Percentiles rank a stretch among this genome's conserved stretches.
phyloP scores from a whole-genome alignment of 129 eudicot genomes.

The Arctium minus region DNA sequence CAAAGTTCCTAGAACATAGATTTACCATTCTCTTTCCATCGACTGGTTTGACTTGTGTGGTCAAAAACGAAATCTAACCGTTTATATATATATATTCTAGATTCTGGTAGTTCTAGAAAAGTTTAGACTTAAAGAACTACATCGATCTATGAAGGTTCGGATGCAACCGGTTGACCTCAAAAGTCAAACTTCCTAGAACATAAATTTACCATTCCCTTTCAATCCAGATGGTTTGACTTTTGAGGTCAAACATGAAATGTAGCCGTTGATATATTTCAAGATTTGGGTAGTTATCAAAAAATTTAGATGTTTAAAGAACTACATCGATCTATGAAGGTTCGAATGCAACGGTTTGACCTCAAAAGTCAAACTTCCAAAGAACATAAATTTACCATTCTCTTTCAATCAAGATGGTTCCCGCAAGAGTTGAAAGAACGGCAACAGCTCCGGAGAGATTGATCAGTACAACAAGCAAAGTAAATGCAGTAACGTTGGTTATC shows the following conservation, averaged over 20 bases:
- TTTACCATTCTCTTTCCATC: slow-evolving; percentile 89
- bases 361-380: neutral
- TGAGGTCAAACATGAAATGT: neutral
- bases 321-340: neutral
- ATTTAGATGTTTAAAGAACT: neutral
- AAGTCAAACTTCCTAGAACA: neutral
- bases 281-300: neutral
- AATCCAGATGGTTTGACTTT: slow-evolving; percentile 39
- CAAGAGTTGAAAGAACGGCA: slow-evolving; percentile 90
- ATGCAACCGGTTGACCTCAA: neutral
- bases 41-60: slow-evolving; percentile 21
- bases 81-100: neutral
- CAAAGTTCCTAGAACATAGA: neutral
- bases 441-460: slow-evolving; percentile 80
- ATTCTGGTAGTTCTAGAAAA: neutral
- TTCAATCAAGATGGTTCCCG: slow-evolving; percentile 96
- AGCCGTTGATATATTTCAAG: neutral
- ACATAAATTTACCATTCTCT: slow-evolving; percentile 74
- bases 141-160: neutral
- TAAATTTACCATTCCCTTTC: slow-evolving; percentile 81
- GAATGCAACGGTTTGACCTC: neutral
- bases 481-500: slow-evolving; percentile 30
- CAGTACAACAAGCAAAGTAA: slow-evolving; percentile 43
- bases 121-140: neutral
- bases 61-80: neutral